A percentile compares a stretch with the other conserved stretches of the same genome.
Evolutionary conservation across 306 rosid species (phyloP).

Genomic region (Mimosa bimucronata): DNA sequence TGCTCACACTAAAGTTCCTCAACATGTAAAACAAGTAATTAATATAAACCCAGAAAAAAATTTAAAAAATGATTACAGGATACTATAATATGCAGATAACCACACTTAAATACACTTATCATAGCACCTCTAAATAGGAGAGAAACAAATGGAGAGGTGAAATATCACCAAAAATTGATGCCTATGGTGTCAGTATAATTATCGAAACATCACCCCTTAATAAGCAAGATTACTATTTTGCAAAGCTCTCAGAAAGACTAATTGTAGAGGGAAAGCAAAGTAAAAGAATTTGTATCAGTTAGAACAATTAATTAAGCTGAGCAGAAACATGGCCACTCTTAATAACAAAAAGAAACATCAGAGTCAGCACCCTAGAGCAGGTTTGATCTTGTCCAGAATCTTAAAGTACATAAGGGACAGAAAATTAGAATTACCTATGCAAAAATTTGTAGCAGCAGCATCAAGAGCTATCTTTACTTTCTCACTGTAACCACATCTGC

Average conservation of each 20-base stretch:
- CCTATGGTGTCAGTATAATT: neutral
- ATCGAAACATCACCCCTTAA: neutral
- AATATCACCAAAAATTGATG: neutral
- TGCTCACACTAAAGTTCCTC: too few species aligned
- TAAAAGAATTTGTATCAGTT: neutral
- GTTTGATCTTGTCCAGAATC: constrained; percentile 23
- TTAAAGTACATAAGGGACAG: constrained; percentile 19
- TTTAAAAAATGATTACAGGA: too few species aligned
- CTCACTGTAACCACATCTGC: constrained; percentile 78
- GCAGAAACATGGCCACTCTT: constrained; percentile 26
- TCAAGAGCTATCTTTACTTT: constrained; percentile 87
- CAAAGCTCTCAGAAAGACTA: constrained; percentile 13
- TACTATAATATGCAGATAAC: too few species aligned
- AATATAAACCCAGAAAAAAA: too few species aligned
- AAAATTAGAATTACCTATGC: constrained; percentile 70
- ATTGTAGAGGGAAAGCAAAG: neutral
- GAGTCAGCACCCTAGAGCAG: constrained; percentile 18
- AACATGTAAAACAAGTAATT: too few species aligned
- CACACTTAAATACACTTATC: too few species aligned
- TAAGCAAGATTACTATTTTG: constrained; percentile 21
- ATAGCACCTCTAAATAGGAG: neutral
- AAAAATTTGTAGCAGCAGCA: constrained; percentile 81
- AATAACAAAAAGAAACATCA: constrained; percentile 27
- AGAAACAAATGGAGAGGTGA: constrained; percentile 6
- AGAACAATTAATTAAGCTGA: constrained; percentile 10